A percentile compares a stretch with the other conserved stretches of the same genome.
These are phyloP conservation scores for Lathyrus aphaca DNA, from an alignment of 306 rosid species.

Conservation along the genomic window DNA sequence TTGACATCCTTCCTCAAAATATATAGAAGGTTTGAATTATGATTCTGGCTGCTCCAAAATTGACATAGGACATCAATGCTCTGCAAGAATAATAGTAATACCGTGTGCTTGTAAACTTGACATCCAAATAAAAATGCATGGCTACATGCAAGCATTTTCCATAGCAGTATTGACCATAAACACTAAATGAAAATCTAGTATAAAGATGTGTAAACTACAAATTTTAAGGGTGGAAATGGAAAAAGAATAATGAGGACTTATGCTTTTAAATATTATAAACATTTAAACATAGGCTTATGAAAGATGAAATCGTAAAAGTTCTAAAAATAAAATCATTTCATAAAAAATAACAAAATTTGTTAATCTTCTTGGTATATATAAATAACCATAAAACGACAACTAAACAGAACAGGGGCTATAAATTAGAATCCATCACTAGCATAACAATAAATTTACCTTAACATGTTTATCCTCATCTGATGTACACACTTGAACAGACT, in stretches of 20 bases:
- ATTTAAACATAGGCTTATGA: neutral
- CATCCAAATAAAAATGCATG: constrained; percentile 12
- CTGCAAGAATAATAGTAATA: constrained; percentile 47
- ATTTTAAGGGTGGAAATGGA: constrained; percentile 17
- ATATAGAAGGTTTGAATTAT: constrained; percentile 51
- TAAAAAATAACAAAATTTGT: neutral
- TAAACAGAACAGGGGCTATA: neutral
- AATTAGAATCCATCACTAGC: constrained; percentile 5
- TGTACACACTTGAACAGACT: constrained; percentile 52
- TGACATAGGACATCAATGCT: constrained; percentile 49
- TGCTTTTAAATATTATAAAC: neutral
- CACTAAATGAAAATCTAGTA: constrained; percentile 1
- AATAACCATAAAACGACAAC: neutral
- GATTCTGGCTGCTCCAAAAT: constrained; percentile 36
- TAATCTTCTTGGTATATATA: too few species aligned
- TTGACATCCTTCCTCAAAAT: constrained; percentile 54
- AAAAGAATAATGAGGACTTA: constrained; percentile 1
- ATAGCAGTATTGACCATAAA: neutral
- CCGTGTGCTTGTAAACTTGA: constrained; percentile 23
- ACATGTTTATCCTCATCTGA: constrained; percentile 50
- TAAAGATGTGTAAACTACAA: neutral
- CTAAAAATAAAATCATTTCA: constrained; percentile 10
- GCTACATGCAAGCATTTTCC: constrained; percentile 23
- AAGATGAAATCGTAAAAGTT: constrained; percentile 3
- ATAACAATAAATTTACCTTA: constrained; percentile 50